Base-by-base conservation (phyloP, 345 rosid species). In the Ceriops decandra region DNA sequence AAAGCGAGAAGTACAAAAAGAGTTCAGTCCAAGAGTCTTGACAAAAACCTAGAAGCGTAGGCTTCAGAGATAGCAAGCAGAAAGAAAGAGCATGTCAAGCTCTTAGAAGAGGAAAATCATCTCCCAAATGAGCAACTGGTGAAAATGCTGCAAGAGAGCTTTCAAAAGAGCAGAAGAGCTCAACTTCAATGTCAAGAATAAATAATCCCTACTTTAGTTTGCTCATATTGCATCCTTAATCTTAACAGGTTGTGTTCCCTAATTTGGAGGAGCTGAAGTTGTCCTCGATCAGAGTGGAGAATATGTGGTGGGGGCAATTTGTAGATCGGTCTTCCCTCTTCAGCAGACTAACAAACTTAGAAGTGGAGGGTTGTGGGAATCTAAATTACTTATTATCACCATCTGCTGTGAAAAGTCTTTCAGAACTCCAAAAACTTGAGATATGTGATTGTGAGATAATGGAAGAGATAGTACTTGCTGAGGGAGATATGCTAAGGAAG, bases 331-430 rank as follows among this genome's bases (percentile, higher is more conserved):
- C 36, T 60, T 35, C 5, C 21, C 20, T 47, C 4, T 11, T 63
- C 49, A 13, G 30, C 53, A 72, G 53, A 8, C 52, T 68, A 36
- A 52, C 64, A 17, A 19, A 5, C 13, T 57, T 76, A 57, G 21
- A 0, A 1, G 47, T 72, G 22, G 13, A 28, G 1, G 52, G 31
- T 5, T 76, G 80, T 38, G 16, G 21, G 13, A 35, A 59, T 35
- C 52, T 72, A 5, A 68, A 61, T n/a, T 63, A 51, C 46, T 16
- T 76, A 7, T 67, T 71, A 8, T 8, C 72, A 24, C 36, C 69
- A 21, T 67, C 62, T 17, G 46, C 28, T 30, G 36, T 33, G 7
- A 47, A 26, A 52, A 33, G 47, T 35, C 73, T 70, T 17, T 32
- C 20, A 0, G 24, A 62, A 17, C 67, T 70, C n/a, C 20, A 35